Base-by-base conservation (phyloP, 768 basidiomycete genomes). In the Auricularia cornea region DNA sequence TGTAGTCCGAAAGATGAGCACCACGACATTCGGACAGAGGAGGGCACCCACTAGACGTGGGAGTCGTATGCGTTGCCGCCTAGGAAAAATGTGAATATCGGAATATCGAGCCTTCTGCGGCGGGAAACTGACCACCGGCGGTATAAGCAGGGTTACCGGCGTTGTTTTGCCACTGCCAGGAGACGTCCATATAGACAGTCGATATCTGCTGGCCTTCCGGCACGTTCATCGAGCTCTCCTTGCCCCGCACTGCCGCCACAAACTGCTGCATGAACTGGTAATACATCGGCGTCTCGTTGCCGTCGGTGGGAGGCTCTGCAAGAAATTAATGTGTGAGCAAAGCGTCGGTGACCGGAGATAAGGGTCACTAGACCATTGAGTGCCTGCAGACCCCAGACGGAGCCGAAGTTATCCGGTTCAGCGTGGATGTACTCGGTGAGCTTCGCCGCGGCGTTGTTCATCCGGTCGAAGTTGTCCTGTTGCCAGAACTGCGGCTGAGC, bases 401-500 rank as follows among this genome's bases (percentile, higher is more conserved):
- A 52, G 10, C 54, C 54, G 28, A 57, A 57, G 54, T 57, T 57
- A 26, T 57, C 54, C 23, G 54, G 54, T 26, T 57, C 54, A 5
- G 54, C 54, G 26, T 57, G 54, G 28, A 57, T 31, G 54, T 29
- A 29, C 28, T 57, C 54, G 23, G 54, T 57, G 28, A 57, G 30
- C 28, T 31, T 28, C 30, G 54, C 54, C 4, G 54, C 54, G 18
- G 54, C 54, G 54, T 57, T 28, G 54, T 57, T 57, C 54, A 57
- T 57, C 18, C 54, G 54, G 30, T 57, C 54, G 20, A 57, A 57
- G 54, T 57, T 57, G 54, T 28, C 26, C 20, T 28, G 54, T 20
- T 57, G 54, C 54, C 54, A 57, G 54, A 57, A 57, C 54, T 57
- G 54, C 54, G 54, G 28, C 30, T 57, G 54, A 6, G 26, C 54